Conservation (phyloP, 345 rosid species). For the Camelina sativa region DNA sequence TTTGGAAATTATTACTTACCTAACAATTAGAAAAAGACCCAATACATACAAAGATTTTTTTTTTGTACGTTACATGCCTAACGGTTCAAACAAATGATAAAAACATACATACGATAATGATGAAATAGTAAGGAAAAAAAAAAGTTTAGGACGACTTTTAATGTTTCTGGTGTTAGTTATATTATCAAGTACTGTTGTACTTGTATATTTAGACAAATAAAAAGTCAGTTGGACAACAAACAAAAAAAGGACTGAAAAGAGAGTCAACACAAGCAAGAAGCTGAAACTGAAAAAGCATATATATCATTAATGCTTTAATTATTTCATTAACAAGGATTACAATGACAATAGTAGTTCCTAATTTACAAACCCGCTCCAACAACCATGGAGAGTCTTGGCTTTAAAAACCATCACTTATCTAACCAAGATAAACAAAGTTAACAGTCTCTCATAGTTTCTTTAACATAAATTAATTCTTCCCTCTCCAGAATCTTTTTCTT, state of each 20-base stretch:
- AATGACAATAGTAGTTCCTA: slow-evolving; percentile 28
- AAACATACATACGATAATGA: too few relatives aligned
- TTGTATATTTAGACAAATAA: not conserved
- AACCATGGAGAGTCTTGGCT: slow-evolving; percentile 24
- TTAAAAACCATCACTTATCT: slow-evolving; percentile 10
- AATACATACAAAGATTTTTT: too few relatives aligned
- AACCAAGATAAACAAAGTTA: slow-evolving; percentile 24
- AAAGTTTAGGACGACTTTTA: not conserved
- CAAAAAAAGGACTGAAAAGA: not conserved
- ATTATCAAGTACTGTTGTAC: not conserved
- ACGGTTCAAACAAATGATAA: too few relatives aligned
- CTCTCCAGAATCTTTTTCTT: slow-evolving; percentile 14
- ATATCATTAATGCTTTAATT: slow-evolving; percentile 20
- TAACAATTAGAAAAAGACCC: too few relatives aligned
- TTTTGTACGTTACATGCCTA: too few relatives aligned
- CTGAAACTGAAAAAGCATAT: slow-evolving; percentile 18
- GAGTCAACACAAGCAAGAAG: slow-evolving; percentile 12
- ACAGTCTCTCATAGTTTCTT: slow-evolving; percentile 11
- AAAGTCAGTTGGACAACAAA: too few relatives aligned
- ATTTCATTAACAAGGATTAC: slow-evolving; percentile 29
- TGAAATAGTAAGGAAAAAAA: not conserved
- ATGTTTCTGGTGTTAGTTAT: not conserved
- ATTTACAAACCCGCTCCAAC: slow-evolving; percentile 31
- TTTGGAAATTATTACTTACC: too few relatives aligned
- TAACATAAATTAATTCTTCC: slow-evolving; percentile 13